Conservation (phyloP, 192 early-diverging fungal genomes). For the Bifiguratus adelaidae region DNA sequence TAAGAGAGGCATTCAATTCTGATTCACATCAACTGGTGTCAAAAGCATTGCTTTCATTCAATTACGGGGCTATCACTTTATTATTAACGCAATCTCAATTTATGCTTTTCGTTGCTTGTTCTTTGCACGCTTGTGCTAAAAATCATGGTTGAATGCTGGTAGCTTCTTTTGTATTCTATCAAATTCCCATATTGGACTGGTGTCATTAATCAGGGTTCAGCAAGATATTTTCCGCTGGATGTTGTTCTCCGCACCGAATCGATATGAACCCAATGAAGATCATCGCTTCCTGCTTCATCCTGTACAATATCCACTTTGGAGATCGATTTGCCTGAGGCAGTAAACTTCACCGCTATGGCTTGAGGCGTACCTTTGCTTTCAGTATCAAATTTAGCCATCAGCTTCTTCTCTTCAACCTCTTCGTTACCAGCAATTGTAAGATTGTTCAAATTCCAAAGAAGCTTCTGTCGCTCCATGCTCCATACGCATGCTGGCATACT, state of each 20-base stretch:
- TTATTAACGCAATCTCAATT: no score
- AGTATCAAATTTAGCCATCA: conserved; percentile 34
- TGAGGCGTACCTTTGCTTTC: conserved; percentile 18
- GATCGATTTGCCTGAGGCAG: conserved; percentile 11
- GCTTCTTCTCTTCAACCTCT: conserved; percentile 14
- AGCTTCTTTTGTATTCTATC: no score
- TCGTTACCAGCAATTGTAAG: conserved; percentile 8
- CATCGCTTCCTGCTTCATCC: neutral
- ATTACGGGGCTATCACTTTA: no score
- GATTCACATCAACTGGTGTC: no score
- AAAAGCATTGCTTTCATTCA: no score
- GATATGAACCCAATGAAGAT: neutral
- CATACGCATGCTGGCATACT: conserved; percentile 35
- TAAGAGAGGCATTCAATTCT: no score
- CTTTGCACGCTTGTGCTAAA: no score
- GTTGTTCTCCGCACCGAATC: conserved; percentile 1
- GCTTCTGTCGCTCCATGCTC: conserved; percentile 32
- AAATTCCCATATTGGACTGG: no score
- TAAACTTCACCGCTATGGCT: conserved; percentile 29
- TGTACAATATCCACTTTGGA: conserved; percentile 13
- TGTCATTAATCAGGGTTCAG: neutral
- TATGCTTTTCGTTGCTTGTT: no score
- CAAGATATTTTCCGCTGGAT: conserved; percentile 4
- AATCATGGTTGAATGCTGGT: no score
- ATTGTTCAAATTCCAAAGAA: conserved; percentile 35